Percentiles rank a stretch among this genome's conserved stretches.
Evolutionary conservation across 441 rosid genomes (phyloP).

Genomic region (Gossypium schwendimanii): DNA sequence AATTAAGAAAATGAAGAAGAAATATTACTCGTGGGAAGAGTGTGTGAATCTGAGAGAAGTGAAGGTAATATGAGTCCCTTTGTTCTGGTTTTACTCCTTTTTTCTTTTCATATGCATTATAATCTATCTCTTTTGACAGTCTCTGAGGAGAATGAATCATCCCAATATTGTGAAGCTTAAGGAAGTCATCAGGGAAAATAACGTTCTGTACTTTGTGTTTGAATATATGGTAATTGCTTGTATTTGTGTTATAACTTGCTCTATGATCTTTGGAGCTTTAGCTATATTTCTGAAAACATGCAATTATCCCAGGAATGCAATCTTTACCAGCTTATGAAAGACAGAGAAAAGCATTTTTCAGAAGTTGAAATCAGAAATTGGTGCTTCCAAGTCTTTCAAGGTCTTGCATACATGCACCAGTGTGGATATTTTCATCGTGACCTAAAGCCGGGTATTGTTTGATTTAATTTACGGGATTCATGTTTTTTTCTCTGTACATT

Average conservation of each 20-base stretch:
- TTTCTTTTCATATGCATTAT: slow-evolving; percentile 10
- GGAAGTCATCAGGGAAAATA: slow-evolving; percentile 89
- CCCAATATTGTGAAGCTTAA: slow-evolving; percentile 88
- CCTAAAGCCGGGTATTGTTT: slow-evolving; percentile 79
- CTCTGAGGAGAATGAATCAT: slow-evolving; percentile 82
- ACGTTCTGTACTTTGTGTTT: slow-evolving; percentile 71
- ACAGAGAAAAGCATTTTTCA: slow-evolving; percentile 59
- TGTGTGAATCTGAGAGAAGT: slow-evolving; percentile 89
- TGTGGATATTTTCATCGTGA: slow-evolving; percentile 95
- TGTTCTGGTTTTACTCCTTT: neutral
- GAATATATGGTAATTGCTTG: slow-evolving; percentile 65
- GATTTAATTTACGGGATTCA: neutral
- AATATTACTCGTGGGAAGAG: slow-evolving; percentile 94
- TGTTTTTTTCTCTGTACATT: neutral
- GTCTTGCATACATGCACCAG: slow-evolving; percentile 87
- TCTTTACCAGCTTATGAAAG: slow-evolving; percentile 88
- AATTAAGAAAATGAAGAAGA: slow-evolving; percentile 93
- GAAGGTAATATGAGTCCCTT: slow-evolving; percentile 44
- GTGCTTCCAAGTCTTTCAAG: slow-evolving; percentile 96
- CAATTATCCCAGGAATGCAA: slow-evolving; percentile 57
- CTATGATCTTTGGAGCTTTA: neutral
- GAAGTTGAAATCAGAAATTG: slow-evolving; percentile 79
- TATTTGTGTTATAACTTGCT: neutral
- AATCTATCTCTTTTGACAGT: slow-evolving; percentile 33
- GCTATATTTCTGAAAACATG: neutral